Evolutionary conservation across 768 basidiomycete genomes (phyloP).

Genomic region (Suillus decipiens): DNA sequence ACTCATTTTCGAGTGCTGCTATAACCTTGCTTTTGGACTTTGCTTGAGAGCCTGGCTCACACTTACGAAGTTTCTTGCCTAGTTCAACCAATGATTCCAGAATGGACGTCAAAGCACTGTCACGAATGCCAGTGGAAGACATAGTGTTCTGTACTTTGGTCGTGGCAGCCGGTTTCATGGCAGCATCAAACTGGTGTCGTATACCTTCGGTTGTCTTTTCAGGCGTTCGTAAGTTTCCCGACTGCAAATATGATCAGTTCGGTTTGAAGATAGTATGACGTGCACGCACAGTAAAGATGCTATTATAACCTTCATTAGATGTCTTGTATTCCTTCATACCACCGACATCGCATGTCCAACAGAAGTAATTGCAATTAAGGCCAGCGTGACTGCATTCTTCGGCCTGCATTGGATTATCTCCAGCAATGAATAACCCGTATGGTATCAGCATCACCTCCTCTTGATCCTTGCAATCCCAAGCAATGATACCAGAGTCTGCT

Average conservation of each 20-base stretch:
- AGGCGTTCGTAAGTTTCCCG: neutral
- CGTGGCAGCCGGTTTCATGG: neutral
- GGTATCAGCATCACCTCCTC: conserved; percentile 20
- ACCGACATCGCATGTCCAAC: conserved; percentile 41
- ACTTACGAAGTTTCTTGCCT: conserved; percentile 10
- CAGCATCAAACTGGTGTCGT: conserved; percentile 8
- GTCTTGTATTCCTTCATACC: conserved; percentile 36
- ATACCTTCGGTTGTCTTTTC: conserved; percentile 21
- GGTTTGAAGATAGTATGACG: neutral
- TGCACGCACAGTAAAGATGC: conserved; percentile 30
- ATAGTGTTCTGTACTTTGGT: neutral
- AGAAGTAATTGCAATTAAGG: conserved; percentile 40
- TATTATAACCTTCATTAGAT: conserved; percentile 36
- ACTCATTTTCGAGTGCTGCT: conserved; percentile 6
- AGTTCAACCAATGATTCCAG: conserved; percentile 8
- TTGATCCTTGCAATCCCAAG: conserved; percentile 30
- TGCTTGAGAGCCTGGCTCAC: neutral
- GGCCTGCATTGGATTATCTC: conserved; percentile 36
- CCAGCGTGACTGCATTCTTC: conserved; percentile 38
- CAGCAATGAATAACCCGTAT: conserved; percentile 31
- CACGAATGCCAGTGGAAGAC: conserved; percentile 6
- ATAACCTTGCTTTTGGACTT: neutral
- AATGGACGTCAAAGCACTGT: conserved; percentile 1
- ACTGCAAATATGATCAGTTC: conserved; percentile 5
- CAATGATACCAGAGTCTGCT: conserved; percentile 18